These are phyloP conservation scores for Apiotrichum montevideense DNA, from an alignment of 1,284 basidiomycete genomes.

Conservation along the genomic window DNA sequence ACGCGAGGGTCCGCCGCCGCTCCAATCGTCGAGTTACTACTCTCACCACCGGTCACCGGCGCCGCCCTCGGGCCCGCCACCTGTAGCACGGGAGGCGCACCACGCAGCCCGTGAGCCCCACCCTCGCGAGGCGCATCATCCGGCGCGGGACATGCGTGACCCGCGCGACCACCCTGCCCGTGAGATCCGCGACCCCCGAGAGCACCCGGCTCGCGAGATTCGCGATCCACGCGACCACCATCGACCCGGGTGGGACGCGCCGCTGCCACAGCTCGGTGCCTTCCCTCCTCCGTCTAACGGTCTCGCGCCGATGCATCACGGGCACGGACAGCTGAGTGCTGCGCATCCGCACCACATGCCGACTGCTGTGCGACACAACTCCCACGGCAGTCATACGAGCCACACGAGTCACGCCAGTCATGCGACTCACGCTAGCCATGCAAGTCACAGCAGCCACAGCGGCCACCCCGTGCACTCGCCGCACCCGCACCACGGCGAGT, in stretches of 20 bases:
- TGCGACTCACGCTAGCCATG: background rate
- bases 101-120: background rate
- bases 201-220: background rate
- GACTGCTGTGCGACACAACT: background rate
- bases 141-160: conserved; percentile 1
- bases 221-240: background rate
- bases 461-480: background rate
- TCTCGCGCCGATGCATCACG: conserved; percentile 1
- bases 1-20: background rate
- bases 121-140: background rate
- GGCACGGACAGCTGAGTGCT: background rate
- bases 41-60: conserved; percentile 1
- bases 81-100: background rate
- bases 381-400: background rate
- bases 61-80: background rate
- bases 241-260: conserved; percentile 3
- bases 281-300: conserved; percentile 8
- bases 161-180: background rate
- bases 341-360: background rate
- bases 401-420: background rate
- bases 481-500: conserved; percentile 4
- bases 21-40: background rate
- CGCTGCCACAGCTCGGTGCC: conserved; percentile 10
- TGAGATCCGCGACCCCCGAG: background rate
- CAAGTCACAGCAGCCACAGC: conserved; percentile 1